Evolutionary conservation across 2,329 filamentous ascomycete species (phyloP).

Genomic region (Paramyrothecium roridum): DNA sequence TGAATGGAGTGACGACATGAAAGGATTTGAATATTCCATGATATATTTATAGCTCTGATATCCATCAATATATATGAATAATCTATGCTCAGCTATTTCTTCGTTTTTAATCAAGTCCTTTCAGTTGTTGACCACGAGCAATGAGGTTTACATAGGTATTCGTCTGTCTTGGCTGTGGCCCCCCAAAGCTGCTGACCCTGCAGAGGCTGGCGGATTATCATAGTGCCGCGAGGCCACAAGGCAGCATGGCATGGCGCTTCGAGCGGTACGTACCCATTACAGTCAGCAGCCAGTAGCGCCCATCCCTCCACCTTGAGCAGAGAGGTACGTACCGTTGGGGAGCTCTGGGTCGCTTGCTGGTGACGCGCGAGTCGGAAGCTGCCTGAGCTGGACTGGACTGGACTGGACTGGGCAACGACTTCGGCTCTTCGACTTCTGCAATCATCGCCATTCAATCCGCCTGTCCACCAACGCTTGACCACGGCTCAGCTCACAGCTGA

Average conservation of each 20-base stretch:
- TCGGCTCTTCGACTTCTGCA: background rate
- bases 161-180: too few relatives aligned
- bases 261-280: slow-evolving; percentile 1
- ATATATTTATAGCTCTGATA: background rate
- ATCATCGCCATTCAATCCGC: background rate
- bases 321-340: slow-evolving; percentile 6
- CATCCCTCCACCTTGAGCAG: slow-evolving; percentile 1
- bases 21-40: background rate
- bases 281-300: too few relatives aligned
- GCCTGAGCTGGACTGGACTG: slow-evolving; percentile 39
- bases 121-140: too few relatives aligned
- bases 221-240: background rate
- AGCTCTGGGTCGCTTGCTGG: slow-evolving; percentile 12
- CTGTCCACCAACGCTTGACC: background rate
- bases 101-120: background rate
- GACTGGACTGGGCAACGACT: slow-evolving; percentile 13
- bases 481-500: too few relatives aligned
- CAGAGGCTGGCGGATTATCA: background rate
- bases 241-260: background rate
- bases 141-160: too few relatives aligned
- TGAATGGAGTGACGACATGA: background rate
- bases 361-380: slow-evolving; percentile 42
- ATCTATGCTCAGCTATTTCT: background rate
- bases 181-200: too few relatives aligned
- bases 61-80: background rate